Conservation (phyloP, 352 stramenopile species). For the Phytophthora sansomeana region DNA sequence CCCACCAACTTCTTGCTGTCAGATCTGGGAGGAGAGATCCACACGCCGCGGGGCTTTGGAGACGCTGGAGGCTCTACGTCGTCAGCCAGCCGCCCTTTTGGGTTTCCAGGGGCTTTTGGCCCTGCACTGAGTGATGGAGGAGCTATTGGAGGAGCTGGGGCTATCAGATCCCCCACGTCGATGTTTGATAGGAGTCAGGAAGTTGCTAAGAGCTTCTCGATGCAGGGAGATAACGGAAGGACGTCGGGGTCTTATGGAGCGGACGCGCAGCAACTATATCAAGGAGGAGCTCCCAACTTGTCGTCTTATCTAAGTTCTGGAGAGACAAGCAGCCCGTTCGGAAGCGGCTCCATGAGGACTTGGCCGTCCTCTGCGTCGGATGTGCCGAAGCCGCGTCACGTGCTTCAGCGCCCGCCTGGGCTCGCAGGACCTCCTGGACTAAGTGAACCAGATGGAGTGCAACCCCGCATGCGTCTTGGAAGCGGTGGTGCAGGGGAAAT, state of each 20-base stretch:
- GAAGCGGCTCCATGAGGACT: slow-evolving; percentile 9
- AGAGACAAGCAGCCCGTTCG: slow-evolving; percentile 19
- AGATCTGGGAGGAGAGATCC: slow-evolving; percentile 67
- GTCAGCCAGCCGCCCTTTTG: slow-evolving; percentile 37
- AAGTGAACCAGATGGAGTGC: slow-evolving; percentile 18
- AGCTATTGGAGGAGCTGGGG: slow-evolving; percentile 31
- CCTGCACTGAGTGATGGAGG: slow-evolving; percentile 20
- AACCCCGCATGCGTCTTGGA: slow-evolving; percentile 11
- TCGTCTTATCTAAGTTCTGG: slow-evolving; percentile 25
- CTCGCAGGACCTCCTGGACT: slow-evolving; percentile 44
- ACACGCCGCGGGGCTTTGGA: slow-evolving; percentile 45
- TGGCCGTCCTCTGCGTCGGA: slow-evolving; percentile 19
- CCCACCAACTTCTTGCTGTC: slow-evolving; percentile 54
- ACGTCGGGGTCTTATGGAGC: slow-evolving; percentile 12
- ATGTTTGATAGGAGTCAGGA: slow-evolving; percentile 40
- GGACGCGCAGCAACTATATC: slow-evolving; percentile 31
- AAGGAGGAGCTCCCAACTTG: slow-evolving; percentile 7
- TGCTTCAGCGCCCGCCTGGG: slow-evolving; percentile 58
- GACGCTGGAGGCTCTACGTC: slow-evolving; percentile 6
- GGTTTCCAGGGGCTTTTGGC: slow-evolving; percentile 44
- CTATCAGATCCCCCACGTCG: slow-evolving; percentile 38
- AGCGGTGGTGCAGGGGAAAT: slow-evolving; percentile 9
- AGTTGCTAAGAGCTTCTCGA: slow-evolving; percentile 27
- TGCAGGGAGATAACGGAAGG: slow-evolving; percentile 19
- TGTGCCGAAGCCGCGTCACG: slow-evolving; percentile 42